These are phyloP conservation scores for Wickerhamiella nectarea DNA, from an alignment of 805 yeast genomes.

Conservation along the genomic window DNA sequence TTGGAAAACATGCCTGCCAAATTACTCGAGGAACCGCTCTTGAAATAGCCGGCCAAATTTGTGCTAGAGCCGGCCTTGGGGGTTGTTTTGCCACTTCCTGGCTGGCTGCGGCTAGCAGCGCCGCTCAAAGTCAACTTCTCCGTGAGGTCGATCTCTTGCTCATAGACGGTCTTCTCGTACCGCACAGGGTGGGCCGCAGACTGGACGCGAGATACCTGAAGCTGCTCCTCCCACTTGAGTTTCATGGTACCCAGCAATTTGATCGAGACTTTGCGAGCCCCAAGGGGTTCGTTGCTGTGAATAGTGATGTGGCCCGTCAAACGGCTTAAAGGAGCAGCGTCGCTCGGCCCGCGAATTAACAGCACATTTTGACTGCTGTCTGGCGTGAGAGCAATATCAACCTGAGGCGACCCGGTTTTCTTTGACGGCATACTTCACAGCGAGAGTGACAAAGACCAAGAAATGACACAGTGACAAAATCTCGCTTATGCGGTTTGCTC, in stretches of 20 bases:
- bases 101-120: constrained; percentile 10
- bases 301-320: constrained; percentile 68
- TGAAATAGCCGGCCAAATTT: constrained; percentile 21
- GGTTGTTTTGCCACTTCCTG: constrained; percentile 19
- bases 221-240: constrained; percentile 48
- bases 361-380: constrained; percentile 38
- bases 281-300: constrained; percentile 59
- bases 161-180: constrained; percentile 51
- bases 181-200: constrained; percentile 21
- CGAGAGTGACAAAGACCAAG: neutral
- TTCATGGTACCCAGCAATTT: constrained; percentile 54
- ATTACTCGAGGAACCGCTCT: constrained; percentile 19
- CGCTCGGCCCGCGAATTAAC: constrained; percentile 62
- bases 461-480: neutral
- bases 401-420: constrained; percentile 4
- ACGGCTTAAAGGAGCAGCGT: constrained; percentile 63
- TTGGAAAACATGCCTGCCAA: constrained; percentile 21
- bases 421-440: constrained; percentile 4
- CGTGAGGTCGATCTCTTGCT: constrained; percentile 40
- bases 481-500: neutral
- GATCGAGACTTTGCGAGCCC: constrained; percentile 49
- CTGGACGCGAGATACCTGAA: constrained; percentile 27
- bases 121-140: constrained; percentile 1
- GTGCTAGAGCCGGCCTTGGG: constrained; percentile 18
- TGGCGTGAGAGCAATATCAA: constrained; percentile 18